Conservation (phyloP, 2,329 filamentous ascomycete species). For the Xylariomycetidae sp. region DNA sequence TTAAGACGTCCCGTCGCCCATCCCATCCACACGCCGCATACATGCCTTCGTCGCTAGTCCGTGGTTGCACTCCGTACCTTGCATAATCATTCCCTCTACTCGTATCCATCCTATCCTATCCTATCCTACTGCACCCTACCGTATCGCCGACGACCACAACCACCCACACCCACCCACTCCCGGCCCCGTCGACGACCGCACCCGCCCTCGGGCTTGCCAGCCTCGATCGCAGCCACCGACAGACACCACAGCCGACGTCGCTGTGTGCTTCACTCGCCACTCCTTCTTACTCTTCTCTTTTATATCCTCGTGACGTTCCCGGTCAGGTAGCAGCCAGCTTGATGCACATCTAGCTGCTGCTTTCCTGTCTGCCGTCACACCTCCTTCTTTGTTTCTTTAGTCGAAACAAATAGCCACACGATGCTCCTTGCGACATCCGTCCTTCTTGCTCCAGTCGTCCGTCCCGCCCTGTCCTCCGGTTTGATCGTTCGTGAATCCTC, state of each 20-base stretch:
- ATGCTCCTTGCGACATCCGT: conserved; percentile 52
- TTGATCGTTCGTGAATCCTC: conserved; percentile 49
- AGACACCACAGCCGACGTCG: too few relatives aligned
- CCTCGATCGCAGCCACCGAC: conserved; percentile 7
- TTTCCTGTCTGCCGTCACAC: conserved; percentile 27
- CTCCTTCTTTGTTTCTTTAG: conserved; percentile 21
- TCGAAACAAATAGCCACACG: conserved; percentile 33
- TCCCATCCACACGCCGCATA: conserved; percentile 12
- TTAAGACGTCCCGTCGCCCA: conserved; percentile 16
- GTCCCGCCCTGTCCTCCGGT: conserved; percentile 56
- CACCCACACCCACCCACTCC: too few relatives aligned
- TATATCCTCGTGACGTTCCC: conserved; percentile 12
- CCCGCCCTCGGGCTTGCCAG: conserved; percentile 2
- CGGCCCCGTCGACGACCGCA: too few relatives aligned
- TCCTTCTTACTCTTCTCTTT: conserved; percentile 1
- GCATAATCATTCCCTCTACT: conserved; percentile 23
- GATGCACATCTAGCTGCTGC: conserved; percentile 27
- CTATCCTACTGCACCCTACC: conserved; percentile 2
- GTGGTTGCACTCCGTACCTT: conserved; percentile 28
- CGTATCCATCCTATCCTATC: background rate
- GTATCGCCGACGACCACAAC: background rate
- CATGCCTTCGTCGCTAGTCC: conserved; percentile 17
- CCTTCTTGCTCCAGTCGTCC: conserved; percentile 53
- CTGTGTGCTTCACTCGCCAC: conserved; percentile 1
- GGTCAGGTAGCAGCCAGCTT: conserved; percentile 23